Base-by-base conservation (phyloP, 2,329 filamentous ascomycete genomes). In the Teratosphaeria nubilosa region DNA sequence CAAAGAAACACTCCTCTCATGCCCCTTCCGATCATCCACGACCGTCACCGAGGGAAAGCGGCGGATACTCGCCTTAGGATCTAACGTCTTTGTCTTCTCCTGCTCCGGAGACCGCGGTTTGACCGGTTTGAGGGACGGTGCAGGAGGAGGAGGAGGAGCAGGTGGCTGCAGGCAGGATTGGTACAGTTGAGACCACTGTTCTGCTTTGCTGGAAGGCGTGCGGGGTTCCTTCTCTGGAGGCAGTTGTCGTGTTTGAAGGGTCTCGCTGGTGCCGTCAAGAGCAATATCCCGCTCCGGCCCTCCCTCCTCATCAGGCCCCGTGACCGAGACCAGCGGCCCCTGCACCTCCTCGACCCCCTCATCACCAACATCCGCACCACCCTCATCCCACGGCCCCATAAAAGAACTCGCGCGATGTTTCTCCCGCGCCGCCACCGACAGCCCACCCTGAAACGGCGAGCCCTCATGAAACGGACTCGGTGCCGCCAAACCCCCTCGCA, bases 31-130 rank as follows among this genome's bases (percentile, higher is more conserved):
- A 54, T 71, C 69, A 55, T 71, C 69, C 7, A 70, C 57, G 1
- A 71, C 68, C 1, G 68, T 71, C 10, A 68, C 68, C 16, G 67
- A 70, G 13, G 68, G 68, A 52, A 65, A 71, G 2, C 62, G 64
- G 2, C 64, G 60, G 25, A 65, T 60, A 9, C 56, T 60, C 45
- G 58, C 45, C 20, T 56, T 53, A 4, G 59, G 31, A 51, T 61
- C 56, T 5, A 59, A 34, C 56, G 11, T 37, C 54, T 57, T 62
- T n/a, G 5, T 4, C 27, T 53, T 20, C 5, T 41, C 16, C 51
- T 58, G 58, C 24, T 58, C 34, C 22, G 59, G 58, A n/a, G 62
- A 63, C 48, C 62, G 56, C 20, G 58, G n/a, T 57, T 65, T 64
- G 5, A 27, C 37, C 1, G 61, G 60, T n/a, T 63, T 61, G 32